phyloP scores from a whole-genome alignment of 2,329 filamentous ascomycete genomes.

The Curvularia lunata region DNA sequence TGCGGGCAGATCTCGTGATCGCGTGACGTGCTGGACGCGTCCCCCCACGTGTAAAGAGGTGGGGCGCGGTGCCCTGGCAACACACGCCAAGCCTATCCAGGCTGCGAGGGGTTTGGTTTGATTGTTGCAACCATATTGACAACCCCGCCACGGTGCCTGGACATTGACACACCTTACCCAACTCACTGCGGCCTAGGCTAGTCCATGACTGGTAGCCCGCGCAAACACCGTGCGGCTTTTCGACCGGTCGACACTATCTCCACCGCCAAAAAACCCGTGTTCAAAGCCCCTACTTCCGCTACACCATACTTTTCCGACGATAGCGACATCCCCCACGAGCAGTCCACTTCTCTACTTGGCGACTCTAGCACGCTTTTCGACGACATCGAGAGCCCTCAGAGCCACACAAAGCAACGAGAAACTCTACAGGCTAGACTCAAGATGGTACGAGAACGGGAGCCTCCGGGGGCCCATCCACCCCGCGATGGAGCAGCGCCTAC shows the following conservation, averaged over 20 bases:
- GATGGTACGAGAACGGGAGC: conserved; percentile 62
- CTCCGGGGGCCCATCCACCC: conserved; percentile 47
- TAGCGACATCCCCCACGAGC: conserved; percentile 14
- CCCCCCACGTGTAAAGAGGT: conserved; percentile 9
- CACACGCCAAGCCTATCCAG: conserved; percentile 10
- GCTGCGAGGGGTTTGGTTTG: conserved; percentile 13
- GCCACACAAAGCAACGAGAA: conserved; percentile 4
- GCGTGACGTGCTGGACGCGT: conserved; percentile 16
- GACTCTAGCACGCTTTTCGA: conserved; percentile 48
- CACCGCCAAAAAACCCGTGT: conserved; percentile 42
- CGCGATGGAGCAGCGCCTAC: conserved; percentile 25
- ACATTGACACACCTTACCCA: neutral
- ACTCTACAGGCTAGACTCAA: conserved; percentile 24
- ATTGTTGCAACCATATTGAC: neutral
- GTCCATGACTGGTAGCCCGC: conserved; percentile 36
- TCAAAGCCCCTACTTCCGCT: conserved; percentile 17
- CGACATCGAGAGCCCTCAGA: conserved; percentile 22
- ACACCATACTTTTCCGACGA: conserved; percentile 10
- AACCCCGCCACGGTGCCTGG: neutral
- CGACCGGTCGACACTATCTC: conserved; percentile 44
- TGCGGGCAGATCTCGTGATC: conserved; percentile 11
- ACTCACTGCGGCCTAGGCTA: neutral
- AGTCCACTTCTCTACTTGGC: conserved; percentile 30
- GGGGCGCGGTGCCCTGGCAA: conserved; percentile 14
- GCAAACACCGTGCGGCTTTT: conserved; percentile 42